Conservation (phyloP, 2,329 filamentous ascomycete genomes). For the Microdochium trichocladiopsis region DNA sequence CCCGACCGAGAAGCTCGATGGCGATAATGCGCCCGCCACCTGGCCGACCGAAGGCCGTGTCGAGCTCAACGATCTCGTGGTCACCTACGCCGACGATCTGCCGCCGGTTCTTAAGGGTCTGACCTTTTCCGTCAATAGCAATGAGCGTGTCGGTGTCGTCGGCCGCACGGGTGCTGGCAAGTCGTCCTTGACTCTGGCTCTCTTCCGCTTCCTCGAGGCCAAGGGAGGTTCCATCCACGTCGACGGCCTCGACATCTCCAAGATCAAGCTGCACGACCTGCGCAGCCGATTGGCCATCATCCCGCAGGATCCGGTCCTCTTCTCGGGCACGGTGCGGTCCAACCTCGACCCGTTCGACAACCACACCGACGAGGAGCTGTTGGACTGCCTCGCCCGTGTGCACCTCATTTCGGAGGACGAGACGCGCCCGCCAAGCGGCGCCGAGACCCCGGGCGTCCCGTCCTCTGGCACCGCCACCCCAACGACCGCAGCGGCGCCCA, state of each 20-base stretch:
- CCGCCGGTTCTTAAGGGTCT: slow-evolving; percentile 65
- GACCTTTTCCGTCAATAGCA: slow-evolving; percentile 57
- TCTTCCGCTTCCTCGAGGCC: slow-evolving; percentile 73
- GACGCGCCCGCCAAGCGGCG: slow-evolving; percentile 22
- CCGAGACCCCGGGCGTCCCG: slow-evolving; percentile 29
- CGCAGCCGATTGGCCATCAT: slow-evolving; percentile 74
- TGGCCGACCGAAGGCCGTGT: slow-evolving; percentile 72
- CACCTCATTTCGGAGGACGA: slow-evolving; percentile 49
- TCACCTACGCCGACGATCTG: slow-evolving; percentile 64
- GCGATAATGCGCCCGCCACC: slow-evolving; percentile 54
- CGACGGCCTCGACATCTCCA: slow-evolving; percentile 69
- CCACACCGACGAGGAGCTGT: slow-evolving; percentile 61
- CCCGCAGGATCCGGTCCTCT: slow-evolving; percentile 72
- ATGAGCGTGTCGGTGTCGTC: slow-evolving; percentile 68
- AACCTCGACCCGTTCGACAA: slow-evolving; percentile 74
- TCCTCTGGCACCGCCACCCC: slow-evolving; percentile 14
- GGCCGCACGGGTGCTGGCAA: slow-evolving; percentile 75
- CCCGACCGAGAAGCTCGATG: slow-evolving; percentile 58
- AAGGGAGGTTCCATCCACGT: slow-evolving; percentile 59
- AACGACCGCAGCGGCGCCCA: slow-evolving; percentile 18
- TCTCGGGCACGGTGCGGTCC: slow-evolving; percentile 68
- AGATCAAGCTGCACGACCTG: slow-evolving; percentile 61
- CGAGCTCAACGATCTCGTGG: slow-evolving; percentile 66
- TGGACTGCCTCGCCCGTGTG: slow-evolving; percentile 62
- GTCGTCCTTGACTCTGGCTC: slow-evolving; percentile 65